Base-by-base conservation (phyloP, 148 eudicot species). In the Cornus controversa region DNA sequence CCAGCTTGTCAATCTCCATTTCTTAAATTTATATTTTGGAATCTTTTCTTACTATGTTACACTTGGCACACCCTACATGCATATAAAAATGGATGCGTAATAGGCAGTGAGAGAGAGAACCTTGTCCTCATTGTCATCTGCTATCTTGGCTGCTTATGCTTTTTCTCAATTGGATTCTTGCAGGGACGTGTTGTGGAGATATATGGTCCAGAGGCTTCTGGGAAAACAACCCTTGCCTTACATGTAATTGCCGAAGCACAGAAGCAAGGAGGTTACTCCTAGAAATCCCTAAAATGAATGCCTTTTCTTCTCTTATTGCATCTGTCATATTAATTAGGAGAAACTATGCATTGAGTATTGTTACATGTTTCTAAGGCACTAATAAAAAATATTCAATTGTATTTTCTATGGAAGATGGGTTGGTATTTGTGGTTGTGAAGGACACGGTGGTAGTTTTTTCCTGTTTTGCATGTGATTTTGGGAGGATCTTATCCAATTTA, bases 201-300 rank as follows among this genome's bases (percentile, higher is more conserved):
- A 76, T 96, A 86, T 85, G 99, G 99, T 69, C 98, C 99, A 27
- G 99, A 96, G 87, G 99, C 99, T 78, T 96, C 99, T 79, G 99
- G 99, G 77, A 96, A 96, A 87, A 96, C 99, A 78, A 96, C 99
- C 20, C 92, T 96, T 86, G 92, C 93, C 28, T 89, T 96, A 53
- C 99, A 96, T 83, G 92, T 89, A 74, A 93, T 96, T 84, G 96
- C 99, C 23, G 94, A 93, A 85, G 90, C 99, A 47, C 99, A 96
- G 79, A 96, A 93, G 82, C 90, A 82, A 58, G 98, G 97, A 93
- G 98, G 97, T 94, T 73, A 31, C 75, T 76, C 23, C 42, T 26
- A 25, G 31, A 69, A 25, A 60, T 80, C 29, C 28, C 45, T 40
- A 40, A 6, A 40, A 40, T n/a, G 45, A 40, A 6, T 31, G 45